Evolutionary conservation across 768 basidiomycete genomes (phyloP).

Genomic region (Leucocoprinus sp.): DNA sequence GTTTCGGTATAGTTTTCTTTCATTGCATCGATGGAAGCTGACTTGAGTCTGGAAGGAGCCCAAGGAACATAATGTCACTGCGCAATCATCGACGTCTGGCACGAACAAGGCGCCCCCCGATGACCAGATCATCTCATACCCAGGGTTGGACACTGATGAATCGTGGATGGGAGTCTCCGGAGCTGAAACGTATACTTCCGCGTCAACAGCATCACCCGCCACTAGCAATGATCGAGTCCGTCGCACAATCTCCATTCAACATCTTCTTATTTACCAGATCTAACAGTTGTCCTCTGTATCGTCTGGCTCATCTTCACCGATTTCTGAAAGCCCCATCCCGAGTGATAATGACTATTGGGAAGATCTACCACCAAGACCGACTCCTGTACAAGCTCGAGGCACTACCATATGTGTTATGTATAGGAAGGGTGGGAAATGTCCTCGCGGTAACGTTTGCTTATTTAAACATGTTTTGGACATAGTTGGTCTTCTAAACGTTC

Average conservation of each 20-base stretch:
- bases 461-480: constrained; percentile 2
- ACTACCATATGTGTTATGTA: constrained; percentile 1
- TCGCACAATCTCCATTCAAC: background rate
- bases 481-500: background rate
- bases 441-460: background rate
- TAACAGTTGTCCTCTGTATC: constrained; percentile 1
- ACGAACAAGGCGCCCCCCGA: background rate
- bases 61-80: background rate
- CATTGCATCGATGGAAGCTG: no score
- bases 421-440: constrained; percentile 1
- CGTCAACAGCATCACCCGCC: constrained; percentile 3
- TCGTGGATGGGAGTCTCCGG: background rate
- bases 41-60: background rate
- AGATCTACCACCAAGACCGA: background rate
- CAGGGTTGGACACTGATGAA: constrained; percentile 2
- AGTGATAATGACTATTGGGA: constrained; percentile 1
- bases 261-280: background rate
- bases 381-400: background rate
- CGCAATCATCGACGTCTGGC: background rate
- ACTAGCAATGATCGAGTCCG: constrained; percentile 3
- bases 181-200: constrained; percentile 1
- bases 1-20: no score
- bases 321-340: background rate
- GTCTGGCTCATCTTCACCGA: constrained; percentile 2
- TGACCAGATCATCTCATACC: background rate